Base-by-base conservation (phyloP, 1,284 basidiomycete species). In the Sphaerobolus stellatus region DNA sequence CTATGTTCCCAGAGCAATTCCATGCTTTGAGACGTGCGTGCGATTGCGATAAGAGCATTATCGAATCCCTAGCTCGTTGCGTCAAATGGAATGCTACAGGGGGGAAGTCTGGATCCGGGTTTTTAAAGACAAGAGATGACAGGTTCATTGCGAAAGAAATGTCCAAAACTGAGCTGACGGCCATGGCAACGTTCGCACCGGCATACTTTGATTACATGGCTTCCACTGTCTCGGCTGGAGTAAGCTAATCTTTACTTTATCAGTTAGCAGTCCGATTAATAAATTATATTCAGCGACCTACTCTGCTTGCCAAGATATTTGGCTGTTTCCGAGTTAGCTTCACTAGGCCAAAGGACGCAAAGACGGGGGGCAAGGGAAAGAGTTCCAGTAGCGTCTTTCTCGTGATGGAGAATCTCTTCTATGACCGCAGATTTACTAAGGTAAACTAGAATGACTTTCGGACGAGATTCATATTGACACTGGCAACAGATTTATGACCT, bases 131-230 rank as follows among this genome's bases (percentile, higher is more conserved):
- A 18, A 34, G 63, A 92, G 97, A 99, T 68, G 94, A 98, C 68
- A 92, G 97, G 4, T 96, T 99, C 75, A 95, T 99, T 61, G 93
- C 97, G 46, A 99, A 99, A 68, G 96, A 98, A 66, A 83, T 99
- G 29, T 97, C 94, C 1, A 82, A 86, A 54, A 80, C 91, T 36
- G 97, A 99, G 69, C 78, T 98, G 64, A 93, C 98, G 66, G 91
- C 92, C 0, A 92, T 99, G 82, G 92, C 95, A 64, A 94, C 91
- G 6, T 99, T 99, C 71, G 97, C 94, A 7, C 96, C 96, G 0
- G 90, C 92, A 3, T 99, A 99, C 71, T 99, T 99, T 67, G 90
- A 95, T 62, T 99, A 99, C 70, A 94, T 98, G 85, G 89, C 91
- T 3, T 86, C 90, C 20, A 88, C 93, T 5, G 82, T 91, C 24